Base-by-base conservation (phyloP, 208 protist species). In the Acanthamoeba culbertsoni region DNA sequence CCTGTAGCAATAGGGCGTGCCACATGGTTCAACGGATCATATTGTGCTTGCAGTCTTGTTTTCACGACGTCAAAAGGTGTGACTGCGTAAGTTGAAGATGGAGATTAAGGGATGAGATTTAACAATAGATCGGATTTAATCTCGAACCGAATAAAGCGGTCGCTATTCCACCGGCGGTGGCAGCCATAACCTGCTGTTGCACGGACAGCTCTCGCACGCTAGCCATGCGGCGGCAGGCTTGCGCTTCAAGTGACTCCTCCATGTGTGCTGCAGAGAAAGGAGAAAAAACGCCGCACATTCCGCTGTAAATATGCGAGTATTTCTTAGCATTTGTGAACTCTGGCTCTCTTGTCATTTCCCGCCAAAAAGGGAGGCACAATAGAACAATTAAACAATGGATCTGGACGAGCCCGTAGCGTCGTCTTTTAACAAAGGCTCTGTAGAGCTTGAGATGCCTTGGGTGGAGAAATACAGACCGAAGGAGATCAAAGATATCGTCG, bases 401-500 rank as follows among this genome's bases (percentile, higher is more conserved):
- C 63, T 73, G 33, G 63, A 73, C 33, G 63, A 73, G 63, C 63
- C 12, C 6, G 20, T 26, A 20, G 5, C 35, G 26, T 20, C 73
- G 20, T 37, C 73, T 23, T 5, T 8, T 12, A 37, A 37, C 26
- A 35, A 68, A 51, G 55, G 82, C 8, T 46, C 82, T 45, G 82
- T 68, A 26, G 82, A 90, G 7, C 75, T 62, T 20, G 31, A 40
- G 18, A 20, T 96, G 71, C 99, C 99, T 68, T 99, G 99, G 99
- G 98, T 99, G 46, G 99, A 99, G 95, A 99, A 99, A 96, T 99
- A 99, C 95, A 96, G 99, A 37, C 99, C 99, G 20, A 94, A 96
- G 48, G 97, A 96, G 42, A 97, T 99, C 75, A 94, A 97, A 10
- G 99, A 99, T 90, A 97, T 99, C 65, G 99, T 99, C 0, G 99